Evolutionary conservation across 2,329 filamentous ascomycete genomes (phyloP), one percentile per base, ranked within the genome.

Genomic region (Dactylellina haptotyla): DNA sequence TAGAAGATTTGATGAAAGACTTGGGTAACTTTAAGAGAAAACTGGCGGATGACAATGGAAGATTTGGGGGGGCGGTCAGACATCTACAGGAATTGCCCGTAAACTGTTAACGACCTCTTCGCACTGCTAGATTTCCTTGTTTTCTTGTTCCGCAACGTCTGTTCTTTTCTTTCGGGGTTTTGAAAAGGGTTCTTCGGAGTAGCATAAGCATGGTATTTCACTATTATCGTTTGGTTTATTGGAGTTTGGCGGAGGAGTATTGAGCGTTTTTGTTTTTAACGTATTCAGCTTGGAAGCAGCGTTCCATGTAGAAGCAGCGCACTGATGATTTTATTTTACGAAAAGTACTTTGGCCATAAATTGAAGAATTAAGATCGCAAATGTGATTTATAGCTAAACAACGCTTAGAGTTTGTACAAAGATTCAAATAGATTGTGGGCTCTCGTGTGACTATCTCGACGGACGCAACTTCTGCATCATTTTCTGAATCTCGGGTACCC

Each of bases 1-100:
- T 96, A 84, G 88, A 93, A 77, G 89, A 90, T 34, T 86, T 98
- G 79, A 84, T 99, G 76, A 88, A 88, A 77, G 93, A 98, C 77
- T 80, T 96, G 62, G 87, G 86, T 28, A 80, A 94, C 79, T 96
- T 96, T 83, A 90, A 90, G 80, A 88, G 88, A 78, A 98, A 97
- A 83, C 88, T 98, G 75, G 88, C 87, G 4, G 92, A 95, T 78
- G 95, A 98, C 80, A 87, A 90, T 80, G 83, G 83, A 65, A 84
- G 91, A 39, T 95, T 88, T 70, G 56, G 26, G 12, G 70, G 70
- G 26, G 57, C 69, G 51, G 28, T 75, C 45, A 57, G 70, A n/a
- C 26, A 67, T 28, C 32, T 75, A 37, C 62, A 69, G 34, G 70
- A 75, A 37, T 28, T 75, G 9, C 64, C 70, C 12, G 64, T 75